Base-by-base conservation (phyloP, 345 rosid species). In the Balakata baccata region DNA sequence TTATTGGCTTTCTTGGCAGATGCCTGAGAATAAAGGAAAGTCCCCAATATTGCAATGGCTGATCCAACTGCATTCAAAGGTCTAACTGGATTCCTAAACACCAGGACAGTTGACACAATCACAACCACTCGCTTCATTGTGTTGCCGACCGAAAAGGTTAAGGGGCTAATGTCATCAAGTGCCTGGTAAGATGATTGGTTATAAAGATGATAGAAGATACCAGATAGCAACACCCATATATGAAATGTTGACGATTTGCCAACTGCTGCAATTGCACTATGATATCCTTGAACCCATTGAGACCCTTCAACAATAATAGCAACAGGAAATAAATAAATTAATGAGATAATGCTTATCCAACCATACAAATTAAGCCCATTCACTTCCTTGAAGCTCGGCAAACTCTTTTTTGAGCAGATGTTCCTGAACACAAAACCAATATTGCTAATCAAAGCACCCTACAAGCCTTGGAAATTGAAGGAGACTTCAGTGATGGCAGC, bases 71-170 rank as follows among this genome's bases (percentile, higher is more conserved):
- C 99, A 81, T 94, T 94, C 80, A 94, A 77, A 46, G 96, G 97
- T 84, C 90, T 89, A 63, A 94, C 97, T 0, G 94, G 98, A 72
- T 94, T 94, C 80, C 96, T 90, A 79, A 94, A 94, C 71, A 91
- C 97, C 86, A 94, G 77, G 18, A 92, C 83, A n/a, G 98, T 84
- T 3, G 99, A 85, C 54, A 92, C 89, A 70, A 94, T 94, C 79
- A 94, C 99, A 79, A 88, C 98, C 5, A 90, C 89, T 70, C 99
- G 81, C 97, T 92, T 94, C 98, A 94, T 94, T 0, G 97, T 92
- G 73, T 92, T 94, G 34, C 99, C 96, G 2, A 92, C 95, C 0
- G 97, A 94, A 82, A 92, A 92, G 16, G 96, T 86, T 71, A 92
- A 84, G 3, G 99, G 99, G 72, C 96, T 94, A 69, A 94, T 94